These are phyloP conservation scores for Miscanthus lutarioriparius DNA, from an alignment of 176 grass and related monocot genomes.

Conservation along the genomic window DNA sequence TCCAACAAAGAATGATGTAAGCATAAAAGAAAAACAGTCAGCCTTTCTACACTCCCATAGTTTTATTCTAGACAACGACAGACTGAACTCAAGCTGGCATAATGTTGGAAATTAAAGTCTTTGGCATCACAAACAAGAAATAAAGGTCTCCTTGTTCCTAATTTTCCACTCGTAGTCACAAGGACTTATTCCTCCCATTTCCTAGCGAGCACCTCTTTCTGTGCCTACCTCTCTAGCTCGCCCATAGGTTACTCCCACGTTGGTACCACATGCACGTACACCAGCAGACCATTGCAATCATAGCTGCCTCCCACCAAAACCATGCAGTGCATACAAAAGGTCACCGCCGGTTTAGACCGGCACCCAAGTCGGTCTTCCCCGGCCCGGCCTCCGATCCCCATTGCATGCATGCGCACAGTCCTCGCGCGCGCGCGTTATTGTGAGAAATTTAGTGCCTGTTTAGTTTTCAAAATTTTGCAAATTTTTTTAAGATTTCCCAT, in stretches of 20 bases:
- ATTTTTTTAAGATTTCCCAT: too few species aligned
- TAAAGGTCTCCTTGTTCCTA: neutral
- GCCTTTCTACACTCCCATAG: neutral
- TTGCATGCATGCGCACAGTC: too few species aligned
- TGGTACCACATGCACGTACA: too few species aligned
- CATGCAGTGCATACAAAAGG: neutral
- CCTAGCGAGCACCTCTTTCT: neutral
- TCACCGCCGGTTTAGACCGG: neutral
- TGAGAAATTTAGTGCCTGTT: too few species aligned
- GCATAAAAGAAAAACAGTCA: neutral
- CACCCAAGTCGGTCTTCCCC: neutral
- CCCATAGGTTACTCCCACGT: too few species aligned
- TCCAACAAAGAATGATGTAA: too few species aligned
- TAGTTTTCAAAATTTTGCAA: too few species aligned
- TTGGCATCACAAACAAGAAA: neutral
- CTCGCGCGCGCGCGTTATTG: too few species aligned
- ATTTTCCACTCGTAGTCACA: slow-evolving; percentile 5
- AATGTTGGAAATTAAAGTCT: slow-evolving; percentile 1
- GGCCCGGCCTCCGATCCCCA: too few species aligned
- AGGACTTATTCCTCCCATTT: slow-evolving; percentile 1
- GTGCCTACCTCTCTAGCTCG: neutral
- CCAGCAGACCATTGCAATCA: too few species aligned
- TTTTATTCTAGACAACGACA: slow-evolving; percentile 28
- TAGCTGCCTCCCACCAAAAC: too few species aligned
- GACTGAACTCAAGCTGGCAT: neutral